Conservation (phyloP, 2,329 filamentous ascomycete genomes). For the Rhynchosporium agropyri region DNA sequence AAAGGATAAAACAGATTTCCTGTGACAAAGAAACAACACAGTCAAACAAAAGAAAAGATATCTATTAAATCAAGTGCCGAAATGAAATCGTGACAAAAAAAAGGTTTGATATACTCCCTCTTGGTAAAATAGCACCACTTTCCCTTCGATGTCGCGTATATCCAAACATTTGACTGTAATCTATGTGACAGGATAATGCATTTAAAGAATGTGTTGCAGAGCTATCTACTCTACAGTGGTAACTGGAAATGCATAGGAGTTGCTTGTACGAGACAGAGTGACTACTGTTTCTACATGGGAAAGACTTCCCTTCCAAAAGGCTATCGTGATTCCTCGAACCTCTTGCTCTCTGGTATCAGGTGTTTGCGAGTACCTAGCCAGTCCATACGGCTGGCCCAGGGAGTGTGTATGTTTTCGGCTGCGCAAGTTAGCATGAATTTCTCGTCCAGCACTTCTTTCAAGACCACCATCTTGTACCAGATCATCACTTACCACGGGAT, state of each 20-base stretch:
- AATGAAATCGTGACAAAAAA: neutral
- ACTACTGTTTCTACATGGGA: too few species aligned
- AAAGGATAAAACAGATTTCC: too few species aligned
- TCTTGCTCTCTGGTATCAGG: too few species aligned
- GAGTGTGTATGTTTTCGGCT: constrained; percentile 36
- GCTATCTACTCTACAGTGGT: neutral
- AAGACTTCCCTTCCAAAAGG: too few species aligned
- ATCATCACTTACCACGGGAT: constrained; percentile 38
- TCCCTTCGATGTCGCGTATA: neutral
- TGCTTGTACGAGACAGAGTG: too few species aligned
- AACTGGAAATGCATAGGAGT: neutral
- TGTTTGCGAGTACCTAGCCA: constrained; percentile 17
- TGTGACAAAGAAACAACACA: neutral
- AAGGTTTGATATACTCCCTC: neutral
- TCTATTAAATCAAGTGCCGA: neutral
- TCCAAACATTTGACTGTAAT: neutral
- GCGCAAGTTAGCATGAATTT: constrained; percentile 12
- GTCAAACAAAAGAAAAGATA: neutral
- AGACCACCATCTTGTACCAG: neutral
- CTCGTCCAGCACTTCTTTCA: constrained; percentile 8
- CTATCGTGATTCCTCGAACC: neutral
- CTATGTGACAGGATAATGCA: neutral
- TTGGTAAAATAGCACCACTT: neutral
- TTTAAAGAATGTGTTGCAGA: neutral
- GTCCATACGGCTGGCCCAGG: constrained; percentile 38